Conservation (phyloP, 495 filamentous ascomycete species). For the Penicillium steckii region DNA sequence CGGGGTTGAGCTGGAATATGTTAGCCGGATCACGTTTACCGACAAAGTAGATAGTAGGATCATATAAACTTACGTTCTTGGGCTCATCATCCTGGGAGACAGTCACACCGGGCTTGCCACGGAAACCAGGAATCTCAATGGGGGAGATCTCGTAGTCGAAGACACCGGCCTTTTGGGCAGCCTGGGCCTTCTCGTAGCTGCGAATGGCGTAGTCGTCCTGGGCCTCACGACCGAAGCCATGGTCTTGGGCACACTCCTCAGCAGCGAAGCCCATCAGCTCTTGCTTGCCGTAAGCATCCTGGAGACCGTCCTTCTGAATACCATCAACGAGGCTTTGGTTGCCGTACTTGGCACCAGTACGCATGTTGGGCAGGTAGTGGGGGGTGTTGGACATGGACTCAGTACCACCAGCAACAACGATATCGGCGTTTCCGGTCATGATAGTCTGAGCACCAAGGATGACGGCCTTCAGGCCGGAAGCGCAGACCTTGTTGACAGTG, state of each 20-base stretch:
- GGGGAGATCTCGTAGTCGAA: slow-evolving; percentile 88
- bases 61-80: slow-evolving; percentile 68
- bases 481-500: slow-evolving; percentile 98
- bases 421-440: slow-evolving; percentile 86
- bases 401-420: slow-evolving; percentile 88
- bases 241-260: slow-evolving; percentile 87
- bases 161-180: slow-evolving; percentile 71
- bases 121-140: slow-evolving; percentile 80
- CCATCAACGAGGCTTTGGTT: slow-evolving; percentile 84
- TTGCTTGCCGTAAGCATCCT: slow-evolving; percentile 83
- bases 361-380: slow-evolving; percentile 87
- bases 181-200: slow-evolving; percentile 87
- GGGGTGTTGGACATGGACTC: slow-evolving; percentile 98
- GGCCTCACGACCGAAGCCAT: slow-evolving; percentile 73
- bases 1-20: slow-evolving; percentile 70
- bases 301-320: slow-evolving; percentile 87
- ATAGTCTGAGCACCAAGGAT: slow-evolving; percentile 95
- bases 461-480: slow-evolving; percentile 88
- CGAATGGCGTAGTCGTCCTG: slow-evolving; percentile 94
- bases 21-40: too few species aligned
- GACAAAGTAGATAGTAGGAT: too few species aligned
- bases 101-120: slow-evolving; percentile 81
- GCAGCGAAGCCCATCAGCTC: slow-evolving; percentile 92
- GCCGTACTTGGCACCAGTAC: slow-evolving; percentile 86
- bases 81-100: slow-evolving; percentile 91